These are phyloP conservation scores for Castanospermum australe DNA, from an alignment of 306 rosid species.

Conservation along the genomic window DNA sequence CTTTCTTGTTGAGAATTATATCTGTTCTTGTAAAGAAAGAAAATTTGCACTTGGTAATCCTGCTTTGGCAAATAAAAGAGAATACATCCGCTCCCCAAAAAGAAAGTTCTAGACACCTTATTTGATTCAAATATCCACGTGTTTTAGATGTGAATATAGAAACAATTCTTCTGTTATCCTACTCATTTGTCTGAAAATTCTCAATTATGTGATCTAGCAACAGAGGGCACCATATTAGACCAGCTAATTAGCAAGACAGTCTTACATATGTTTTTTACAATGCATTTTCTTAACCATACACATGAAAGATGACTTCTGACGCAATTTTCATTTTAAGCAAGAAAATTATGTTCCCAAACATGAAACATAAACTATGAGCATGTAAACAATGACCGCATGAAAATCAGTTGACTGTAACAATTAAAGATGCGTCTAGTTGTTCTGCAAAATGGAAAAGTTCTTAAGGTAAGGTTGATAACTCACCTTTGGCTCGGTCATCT, in stretches of 20 bases:
- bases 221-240: background rate
- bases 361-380: constrained; percentile 2
- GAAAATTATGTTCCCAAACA: background rate
- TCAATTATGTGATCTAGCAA: background rate
- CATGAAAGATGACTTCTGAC: background rate
- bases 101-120: background rate
- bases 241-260: constrained; percentile 6
- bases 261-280: background rate
- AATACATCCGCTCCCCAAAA: no score
- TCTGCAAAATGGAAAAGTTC: background rate
- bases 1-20: constrained; percentile 72
- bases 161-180: background rate
- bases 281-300: constrained; percentile 1
- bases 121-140: background rate
- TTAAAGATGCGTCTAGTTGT: background rate
- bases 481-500: constrained; percentile 91
- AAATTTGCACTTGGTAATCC: constrained; percentile 17
- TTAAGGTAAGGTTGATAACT: constrained; percentile 21
- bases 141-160: background rate
- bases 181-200: background rate
- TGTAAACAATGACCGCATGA: background rate
- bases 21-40: constrained; percentile 45
- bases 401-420: background rate
- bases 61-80: constrained; percentile 1
- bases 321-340: background rate